Evolutionary conservation across 179 eudicot species (phyloP), one percentile per base, ranked within the genome.

Genomic region (Beta corolliflora): DNA sequence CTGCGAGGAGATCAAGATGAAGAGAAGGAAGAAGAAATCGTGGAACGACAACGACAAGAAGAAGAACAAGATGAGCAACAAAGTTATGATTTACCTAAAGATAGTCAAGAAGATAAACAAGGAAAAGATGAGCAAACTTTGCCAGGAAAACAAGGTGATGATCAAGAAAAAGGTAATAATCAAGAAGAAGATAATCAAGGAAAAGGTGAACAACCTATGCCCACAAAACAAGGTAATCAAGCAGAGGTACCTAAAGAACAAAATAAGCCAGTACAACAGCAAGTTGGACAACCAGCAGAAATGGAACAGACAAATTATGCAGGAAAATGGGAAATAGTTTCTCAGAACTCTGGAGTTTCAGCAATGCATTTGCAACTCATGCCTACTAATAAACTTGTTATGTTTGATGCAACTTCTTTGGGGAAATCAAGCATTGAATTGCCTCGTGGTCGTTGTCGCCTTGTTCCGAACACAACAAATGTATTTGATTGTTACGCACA

Each of bases 281-380:
- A 5, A 25, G 11, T n/a, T 2, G 69, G 7, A 18, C 55, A 31
- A 45, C 48, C 61, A 53, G 77, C n/a, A n/a, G 48, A 48, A 10
- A 21, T 76, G 6, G 79, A 52, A n/a, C 83, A 89, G 70, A 87
- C 90, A 2, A 6, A 71, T 1, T 86, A n/a, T 52, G 9, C 31
- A 8, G 99, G 99, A 0, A 7, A 41, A 12, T 94, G 97, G 94
- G 81, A 82, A 25, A 0, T 91, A 0, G 83, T 85, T 31, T 70
- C 61, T 3, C 23, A 16, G 25, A 84, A 87, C 75, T 81, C 91
- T 0, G 94, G 96, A 0, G 98, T 96, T 0, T 84, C 96, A 0
- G 92, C 92, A 55, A 96, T 94, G 98, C 99, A 96, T n/a, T 2
- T 92, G 11, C 99, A 96, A n/a, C 53, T 94, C 64, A 82, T 96